These are phyloP conservation scores for Botryobasidium botryosum DNA, from an alignment of 768 basidiomycete species.

Conservation along the genomic window DNA sequence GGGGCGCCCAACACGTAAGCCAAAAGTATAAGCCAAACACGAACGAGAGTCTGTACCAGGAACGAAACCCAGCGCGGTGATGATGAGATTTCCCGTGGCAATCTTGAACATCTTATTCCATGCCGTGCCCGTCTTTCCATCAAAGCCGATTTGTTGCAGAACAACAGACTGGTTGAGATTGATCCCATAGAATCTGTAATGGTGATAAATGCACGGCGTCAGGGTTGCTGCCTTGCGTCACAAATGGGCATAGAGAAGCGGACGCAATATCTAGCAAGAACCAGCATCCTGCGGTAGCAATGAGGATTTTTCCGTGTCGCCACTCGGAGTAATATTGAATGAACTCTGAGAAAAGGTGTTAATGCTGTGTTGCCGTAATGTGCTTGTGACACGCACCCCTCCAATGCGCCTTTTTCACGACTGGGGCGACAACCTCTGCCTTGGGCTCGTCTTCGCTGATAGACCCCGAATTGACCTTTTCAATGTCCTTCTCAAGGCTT, in stretches of 20 bases:
- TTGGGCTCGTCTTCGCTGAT: not conserved
- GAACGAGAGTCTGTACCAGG: conserved; percentile 36
- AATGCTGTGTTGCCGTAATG: not conserved
- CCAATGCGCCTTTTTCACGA: conserved; percentile 34
- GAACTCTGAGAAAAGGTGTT: conserved; percentile 31
- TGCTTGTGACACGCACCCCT: conserved; percentile 21
- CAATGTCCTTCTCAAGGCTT: not conserved
- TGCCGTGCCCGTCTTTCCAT: conserved; percentile 34
- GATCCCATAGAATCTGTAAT: conserved; percentile 55
- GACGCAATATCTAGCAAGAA: conserved; percentile 61
- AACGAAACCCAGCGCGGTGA: conserved; percentile 60
- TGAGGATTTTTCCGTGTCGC: conserved; percentile 46
- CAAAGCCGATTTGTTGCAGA: conserved; percentile 55
- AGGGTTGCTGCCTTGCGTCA: not conserved
- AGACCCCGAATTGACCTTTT: not conserved
- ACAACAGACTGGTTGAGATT: conserved; percentile 44
- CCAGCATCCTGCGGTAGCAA: conserved; percentile 56
- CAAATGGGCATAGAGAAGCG: not conserved
- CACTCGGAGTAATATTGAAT: conserved; percentile 52
- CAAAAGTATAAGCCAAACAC: not conserved
- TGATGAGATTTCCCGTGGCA: conserved; percentile 49
- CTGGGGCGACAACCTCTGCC: not conserved
- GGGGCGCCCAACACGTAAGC: too few species aligned
- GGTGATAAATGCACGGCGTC: not conserved
- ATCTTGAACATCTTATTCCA: conserved; percentile 55